Base-by-base conservation (phyloP, 2,329 filamentous ascomycete genomes). In the Neopestalotiopsis sp. region DNA sequence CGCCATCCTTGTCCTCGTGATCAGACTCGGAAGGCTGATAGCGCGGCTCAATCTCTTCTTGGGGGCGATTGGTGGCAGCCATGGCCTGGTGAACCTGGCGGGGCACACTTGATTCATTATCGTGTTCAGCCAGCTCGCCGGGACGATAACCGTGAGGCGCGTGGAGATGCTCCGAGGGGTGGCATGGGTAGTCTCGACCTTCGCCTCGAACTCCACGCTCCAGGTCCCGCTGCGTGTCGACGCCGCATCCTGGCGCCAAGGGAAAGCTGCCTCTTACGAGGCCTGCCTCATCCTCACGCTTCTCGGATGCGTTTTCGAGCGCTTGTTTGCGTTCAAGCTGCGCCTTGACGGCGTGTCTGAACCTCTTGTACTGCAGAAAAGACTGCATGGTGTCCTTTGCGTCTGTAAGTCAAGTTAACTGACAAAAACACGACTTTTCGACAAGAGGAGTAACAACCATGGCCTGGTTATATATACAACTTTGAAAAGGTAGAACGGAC, bases 331-430 rank as follows among this genome's bases (percentile, higher is more conserved):
- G 17, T 13, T 64, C 65, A 4, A 71, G 57, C 45, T 71, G 67
- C 45, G 57, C 57, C 42, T 67, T 30, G 9, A 68, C 70, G 9
- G 62, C 66, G 40, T 62, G 63, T 34, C 70, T 42, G 28, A 71
- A 66, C 5, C 66, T 40, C 28, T 65, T 68, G 59, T 71, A 68
- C 53, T 71, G 70, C 20, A 70, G 38, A 14, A 63, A 45, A 7
- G 67, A 68, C 45, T 70, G 69, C 66, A 62, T 62, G 7, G 42
- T 45, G 24, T 28, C 24, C 24, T 38, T 38, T 38, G 10, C 10
- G 10, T 38, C 6, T 10, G 34, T 7, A 38, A 38, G 34, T 10
- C 1, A 38, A 6, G 34, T 7, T 9, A 38, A 7, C 34, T 38
- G 6, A 38, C 34, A 2, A 38, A 6, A 9, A 38, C 6, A 10